These are phyloP conservation scores for Calonectria montana DNA, from an alignment of 2,329 filamentous ascomycete genomes.

Conservation along the genomic window DNA sequence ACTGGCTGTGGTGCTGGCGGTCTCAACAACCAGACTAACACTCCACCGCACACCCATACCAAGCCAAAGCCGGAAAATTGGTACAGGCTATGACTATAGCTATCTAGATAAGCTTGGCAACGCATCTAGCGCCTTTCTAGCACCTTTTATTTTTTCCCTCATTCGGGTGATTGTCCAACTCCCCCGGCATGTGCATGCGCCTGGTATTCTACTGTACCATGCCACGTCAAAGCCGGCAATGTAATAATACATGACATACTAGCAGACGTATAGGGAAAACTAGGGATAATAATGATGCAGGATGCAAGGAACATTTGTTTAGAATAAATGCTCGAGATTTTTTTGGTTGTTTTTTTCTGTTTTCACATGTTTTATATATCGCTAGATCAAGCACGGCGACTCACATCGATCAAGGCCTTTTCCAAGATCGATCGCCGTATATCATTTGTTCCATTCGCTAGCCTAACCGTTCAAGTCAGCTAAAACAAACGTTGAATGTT, in stretches of 20 bases:
- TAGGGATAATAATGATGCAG: no score
- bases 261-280: not conserved
- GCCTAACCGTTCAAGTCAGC: not conserved
- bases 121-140: constrained; percentile 7
- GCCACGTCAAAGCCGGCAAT: not conserved
- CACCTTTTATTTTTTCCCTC: not conserved
- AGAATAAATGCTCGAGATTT: no score
- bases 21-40: not conserved
- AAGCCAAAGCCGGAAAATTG: constrained; percentile 2
- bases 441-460: not conserved
- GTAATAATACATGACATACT: not conserved
- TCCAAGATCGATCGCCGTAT: not conserved
- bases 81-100: not conserved
- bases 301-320: no score
- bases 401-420: not conserved
- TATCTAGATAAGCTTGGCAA: not conserved
- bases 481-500: not conserved
- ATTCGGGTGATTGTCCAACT: not conserved
- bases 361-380: no score
- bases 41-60: not conserved
- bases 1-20: constrained; percentile 1
- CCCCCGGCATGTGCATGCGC: not conserved
- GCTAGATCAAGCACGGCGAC: no score
- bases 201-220: not conserved
- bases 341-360: no score